Evolutionary conservation across 495 filamentous ascomycete genomes (phyloP).

Genomic region (Xylaria nigripes): DNA sequence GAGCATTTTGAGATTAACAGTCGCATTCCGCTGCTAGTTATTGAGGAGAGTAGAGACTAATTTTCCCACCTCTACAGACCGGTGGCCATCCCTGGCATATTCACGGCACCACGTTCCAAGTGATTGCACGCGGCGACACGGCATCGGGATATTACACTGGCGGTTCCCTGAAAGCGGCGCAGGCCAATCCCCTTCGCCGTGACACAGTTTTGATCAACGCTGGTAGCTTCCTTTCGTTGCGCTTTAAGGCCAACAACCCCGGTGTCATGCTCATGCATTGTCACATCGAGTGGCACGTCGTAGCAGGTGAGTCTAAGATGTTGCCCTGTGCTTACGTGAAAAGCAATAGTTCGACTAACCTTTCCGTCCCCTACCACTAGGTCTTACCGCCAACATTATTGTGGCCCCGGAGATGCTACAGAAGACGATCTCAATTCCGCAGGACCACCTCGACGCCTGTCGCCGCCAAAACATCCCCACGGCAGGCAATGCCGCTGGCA

Average conservation of each 20-base stretch:
- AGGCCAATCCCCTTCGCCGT: conserved; percentile 42
- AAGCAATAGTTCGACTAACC: background rate
- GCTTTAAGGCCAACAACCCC: conserved; percentile 60
- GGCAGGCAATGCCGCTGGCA: conserved; percentile 69
- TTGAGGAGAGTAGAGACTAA: conserved; percentile 50
- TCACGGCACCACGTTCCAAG: conserved; percentile 74
- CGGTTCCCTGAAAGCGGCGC: conserved; percentile 24
- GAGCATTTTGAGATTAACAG: too few relatives aligned
- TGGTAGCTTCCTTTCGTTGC: conserved; percentile 48
- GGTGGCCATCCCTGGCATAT: conserved; percentile 49
- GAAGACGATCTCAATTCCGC: conserved; percentile 53
- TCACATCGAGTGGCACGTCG: conserved; percentile 75
- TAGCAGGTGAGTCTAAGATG: conserved; percentile 40
- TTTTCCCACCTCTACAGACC: conserved; percentile 6
- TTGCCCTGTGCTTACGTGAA: too few relatives aligned
- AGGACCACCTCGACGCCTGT: conserved; percentile 53
- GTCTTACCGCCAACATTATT: conserved; percentile 61
- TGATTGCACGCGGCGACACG: conserved; percentile 43
- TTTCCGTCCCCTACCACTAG: conserved; percentile 36
- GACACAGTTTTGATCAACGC: conserved; percentile 50
- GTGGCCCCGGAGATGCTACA: conserved; percentile 59
- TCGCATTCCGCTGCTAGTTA: conserved; percentile 22
- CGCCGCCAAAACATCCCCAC: conserved; percentile 39
- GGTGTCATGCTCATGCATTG: conserved; percentile 78
- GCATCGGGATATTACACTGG: conserved; percentile 32